These are phyloP conservation scores for Pseudogymnoascus destructans DNA, from an alignment of 2,329 filamentous ascomycete genomes.

Conservation along the genomic window DNA sequence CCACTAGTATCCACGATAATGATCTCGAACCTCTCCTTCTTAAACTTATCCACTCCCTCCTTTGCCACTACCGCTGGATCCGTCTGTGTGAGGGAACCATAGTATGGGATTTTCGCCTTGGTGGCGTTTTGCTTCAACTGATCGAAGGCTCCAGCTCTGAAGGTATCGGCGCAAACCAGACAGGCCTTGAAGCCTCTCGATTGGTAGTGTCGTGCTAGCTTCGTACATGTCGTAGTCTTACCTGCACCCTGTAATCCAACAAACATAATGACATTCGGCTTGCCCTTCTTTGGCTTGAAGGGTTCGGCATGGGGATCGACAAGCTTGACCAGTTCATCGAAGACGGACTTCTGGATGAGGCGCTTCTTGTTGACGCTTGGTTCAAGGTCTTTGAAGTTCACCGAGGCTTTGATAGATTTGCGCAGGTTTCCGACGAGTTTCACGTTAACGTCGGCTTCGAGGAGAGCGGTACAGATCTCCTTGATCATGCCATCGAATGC, in stretches of 20 bases:
- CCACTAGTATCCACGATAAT: conserved; percentile 98
- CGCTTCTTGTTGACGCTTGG: conserved; percentile 96
- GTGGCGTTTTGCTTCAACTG: conserved; percentile 98
- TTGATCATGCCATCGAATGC: conserved; percentile 98
- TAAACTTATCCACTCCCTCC: conserved; percentile 98
- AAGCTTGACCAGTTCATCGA: conserved; percentile 88
- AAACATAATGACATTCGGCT: conserved; percentile 97
- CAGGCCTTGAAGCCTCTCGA: conserved; percentile 85
- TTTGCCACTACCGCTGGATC: conserved; percentile 85
- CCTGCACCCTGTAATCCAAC: conserved; percentile 94
- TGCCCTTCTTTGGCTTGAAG: conserved; percentile 94
- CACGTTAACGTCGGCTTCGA: conserved; percentile 96
- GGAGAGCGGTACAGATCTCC: conserved; percentile 88
- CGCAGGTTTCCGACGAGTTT: conserved; percentile 81
- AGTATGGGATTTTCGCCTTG: conserved; percentile 98
- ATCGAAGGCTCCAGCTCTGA: conserved; percentile 95
- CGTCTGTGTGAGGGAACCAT: conserved; percentile 89
- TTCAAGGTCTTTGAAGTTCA: conserved; percentile 91
- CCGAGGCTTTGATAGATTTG: conserved; percentile 78
- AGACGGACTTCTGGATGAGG: conserved; percentile 93
- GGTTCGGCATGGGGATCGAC: conserved; percentile 92
- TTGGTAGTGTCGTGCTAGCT: conserved; percentile 89
- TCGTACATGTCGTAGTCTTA: conserved; percentile 97
- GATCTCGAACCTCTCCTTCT: conserved; percentile 95
- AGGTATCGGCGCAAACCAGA: conserved; percentile 93